Evolutionary conservation across 208 protist species (phyloP).

Genomic region (Leishmania martiniquensis): DNA sequence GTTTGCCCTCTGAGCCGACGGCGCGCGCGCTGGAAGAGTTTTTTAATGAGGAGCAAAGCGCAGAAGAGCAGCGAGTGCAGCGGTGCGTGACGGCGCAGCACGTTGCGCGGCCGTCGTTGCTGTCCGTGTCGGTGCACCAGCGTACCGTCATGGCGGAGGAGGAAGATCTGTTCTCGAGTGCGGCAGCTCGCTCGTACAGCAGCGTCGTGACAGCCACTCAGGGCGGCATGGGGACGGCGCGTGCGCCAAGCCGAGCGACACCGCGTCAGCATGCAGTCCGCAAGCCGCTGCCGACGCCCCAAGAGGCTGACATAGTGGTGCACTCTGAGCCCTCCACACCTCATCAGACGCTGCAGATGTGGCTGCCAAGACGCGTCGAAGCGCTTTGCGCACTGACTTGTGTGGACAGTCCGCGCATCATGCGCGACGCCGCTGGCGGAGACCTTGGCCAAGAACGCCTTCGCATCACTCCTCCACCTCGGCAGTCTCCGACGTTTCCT

Average conservation of each 20-base stretch:
- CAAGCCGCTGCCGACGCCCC: neutral
- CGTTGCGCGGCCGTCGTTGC: neutral
- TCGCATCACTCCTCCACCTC: neutral
- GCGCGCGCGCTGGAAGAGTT: neutral
- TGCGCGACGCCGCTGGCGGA: neutral
- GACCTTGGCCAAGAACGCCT: neutral
- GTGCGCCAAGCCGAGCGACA: neutral
- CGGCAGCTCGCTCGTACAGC: neutral
- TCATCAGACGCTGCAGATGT: conserved; percentile 4
- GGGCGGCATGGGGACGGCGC: neutral
- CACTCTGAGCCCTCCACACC: neutral
- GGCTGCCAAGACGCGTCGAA: conserved; percentile 13
- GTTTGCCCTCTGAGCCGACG: neutral
- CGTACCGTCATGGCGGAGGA: neutral
- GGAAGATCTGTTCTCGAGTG: conserved; percentile 1
- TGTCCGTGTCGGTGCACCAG: neutral
- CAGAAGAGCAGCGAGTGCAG: neutral
- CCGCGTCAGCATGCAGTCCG: neutral
- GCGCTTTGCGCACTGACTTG: neutral
- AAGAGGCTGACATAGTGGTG: neutral
- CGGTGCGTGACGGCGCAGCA: neutral
- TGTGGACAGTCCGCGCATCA: neutral
- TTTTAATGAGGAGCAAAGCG: conserved; percentile 4
- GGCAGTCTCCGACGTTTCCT: neutral
- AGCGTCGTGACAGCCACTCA: neutral